A percentile compares a stretch with the other conserved stretches of the same genome.
These are phyloP conservation scores for Thamnidium elegans DNA, from an alignment of 192 early-diverging fungal genomes.

Conservation along the genomic window DNA sequence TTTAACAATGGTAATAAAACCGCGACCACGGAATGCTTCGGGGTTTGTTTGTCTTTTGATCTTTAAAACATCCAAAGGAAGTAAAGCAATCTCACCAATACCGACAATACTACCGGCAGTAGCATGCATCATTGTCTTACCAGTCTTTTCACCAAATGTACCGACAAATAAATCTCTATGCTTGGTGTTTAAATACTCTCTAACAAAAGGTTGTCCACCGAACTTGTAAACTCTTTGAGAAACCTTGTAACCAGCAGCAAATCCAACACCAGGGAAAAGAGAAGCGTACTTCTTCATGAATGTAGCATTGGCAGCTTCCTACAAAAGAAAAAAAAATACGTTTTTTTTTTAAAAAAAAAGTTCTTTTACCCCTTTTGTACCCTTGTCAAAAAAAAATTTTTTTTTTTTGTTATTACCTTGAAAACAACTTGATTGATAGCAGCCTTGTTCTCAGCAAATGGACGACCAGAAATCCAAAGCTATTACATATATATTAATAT, in stretches of 20 bases:
- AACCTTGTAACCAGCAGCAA: conserved; percentile 98
- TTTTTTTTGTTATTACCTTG: conserved; percentile 51
- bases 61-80: conserved; percentile 97
- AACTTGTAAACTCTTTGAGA: conserved; percentile 98
- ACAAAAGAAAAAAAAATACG: too few relatives aligned
- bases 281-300: conserved; percentile 85
- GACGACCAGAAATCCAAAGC: conserved; percentile 69
- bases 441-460: conserved; percentile 60
- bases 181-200: conserved; percentile 86
- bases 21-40: conserved; percentile 81
- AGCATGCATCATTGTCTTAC: conserved; percentile 96
- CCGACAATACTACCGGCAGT: conserved; percentile 96
- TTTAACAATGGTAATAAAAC: conserved; percentile 68
- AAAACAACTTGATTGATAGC: conserved; percentile 86
- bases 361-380: neutral
- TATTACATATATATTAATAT: conserved; percentile 19
- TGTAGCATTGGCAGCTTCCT: conserved; percentile 74
- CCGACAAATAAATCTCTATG: conserved; percentile 72
- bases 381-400: conserved; percentile 11
- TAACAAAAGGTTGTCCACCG: conserved; percentile 94
- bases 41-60: conserved; percentile 98
- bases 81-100: conserved; percentile 94
- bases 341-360: neutral
- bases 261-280: conserved; percentile 96
- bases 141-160: conserved; percentile 89